Conservation (phyloP, 352 stramenopile genomes). For the Phytophthora cryptogea region DNA sequence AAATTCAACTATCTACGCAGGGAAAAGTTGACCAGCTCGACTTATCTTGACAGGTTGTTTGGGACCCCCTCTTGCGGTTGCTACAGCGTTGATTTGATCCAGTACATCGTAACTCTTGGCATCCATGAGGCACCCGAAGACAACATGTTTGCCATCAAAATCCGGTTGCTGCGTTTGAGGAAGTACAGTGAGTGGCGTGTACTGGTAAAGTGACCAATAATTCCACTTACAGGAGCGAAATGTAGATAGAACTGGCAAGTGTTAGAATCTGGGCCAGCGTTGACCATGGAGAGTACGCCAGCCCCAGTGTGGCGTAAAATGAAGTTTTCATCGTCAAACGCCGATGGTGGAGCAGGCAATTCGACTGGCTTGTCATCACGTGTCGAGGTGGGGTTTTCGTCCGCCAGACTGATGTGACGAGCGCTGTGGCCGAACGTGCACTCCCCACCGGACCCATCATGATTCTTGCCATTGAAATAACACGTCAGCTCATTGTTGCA, state of each 20-base stretch:
- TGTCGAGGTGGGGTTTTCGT: slow-evolving; percentile 14
- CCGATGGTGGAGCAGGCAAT: slow-evolving; percentile 13
- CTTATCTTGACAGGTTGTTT: slow-evolving; percentile 52
- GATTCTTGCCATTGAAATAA: slow-evolving; percentile 49
- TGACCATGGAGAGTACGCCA: slow-evolving; percentile 94
- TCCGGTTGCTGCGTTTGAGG: slow-evolving; percentile 31
- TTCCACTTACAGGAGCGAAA: slow-evolving; percentile 43
- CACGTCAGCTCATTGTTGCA: not conserved
- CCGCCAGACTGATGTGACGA: slow-evolving; percentile 1
- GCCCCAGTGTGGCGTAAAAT: slow-evolving; percentile 84
- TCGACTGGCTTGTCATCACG: slow-evolving; percentile 10
- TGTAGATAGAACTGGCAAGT: slow-evolving; percentile 96
- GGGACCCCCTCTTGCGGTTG: slow-evolving; percentile 52
- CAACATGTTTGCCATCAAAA: slow-evolving; percentile 83
- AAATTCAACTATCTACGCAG: slow-evolving; percentile 11
- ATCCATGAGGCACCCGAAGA: slow-evolving; percentile 71
- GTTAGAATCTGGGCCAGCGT: slow-evolving; percentile 95
- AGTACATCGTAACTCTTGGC: slow-evolving; percentile 51
- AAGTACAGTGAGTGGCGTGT: not conserved
- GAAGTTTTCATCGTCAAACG: slow-evolving; percentile 96
- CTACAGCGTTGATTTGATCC: slow-evolving; percentile 51
- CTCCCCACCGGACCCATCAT: slow-evolving; percentile 80
- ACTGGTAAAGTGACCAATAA: not conserved
- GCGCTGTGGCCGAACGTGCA: slow-evolving; percentile 78
- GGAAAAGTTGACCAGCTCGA: slow-evolving; percentile 51